These are phyloP conservation scores for Colletotrichum scovillei DNA, from an alignment of 2,329 filamentous ascomycete genomes.

Conservation along the genomic window DNA sequence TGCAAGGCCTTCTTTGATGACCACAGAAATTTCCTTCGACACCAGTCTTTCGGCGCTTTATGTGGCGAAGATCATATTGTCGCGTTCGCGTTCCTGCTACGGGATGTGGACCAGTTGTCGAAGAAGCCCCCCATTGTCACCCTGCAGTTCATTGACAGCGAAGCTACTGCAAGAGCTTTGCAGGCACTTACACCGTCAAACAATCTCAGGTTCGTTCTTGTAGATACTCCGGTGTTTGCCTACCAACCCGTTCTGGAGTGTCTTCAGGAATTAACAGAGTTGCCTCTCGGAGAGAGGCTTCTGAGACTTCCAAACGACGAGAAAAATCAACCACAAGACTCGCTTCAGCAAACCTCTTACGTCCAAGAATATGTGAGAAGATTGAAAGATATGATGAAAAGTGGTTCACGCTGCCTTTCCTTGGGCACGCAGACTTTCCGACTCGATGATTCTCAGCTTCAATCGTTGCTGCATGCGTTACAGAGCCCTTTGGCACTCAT, in stretches of 20 bases:
- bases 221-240: constrained; percentile 75
- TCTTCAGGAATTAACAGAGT: constrained; percentile 64
- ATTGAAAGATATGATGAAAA: background rate
- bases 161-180: constrained; percentile 59
- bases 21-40: constrained; percentile 63
- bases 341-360: background rate
- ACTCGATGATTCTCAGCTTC: constrained; percentile 60
- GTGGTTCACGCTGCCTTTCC: background rate
- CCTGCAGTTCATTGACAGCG: constrained; percentile 61
- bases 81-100: constrained; percentile 69
- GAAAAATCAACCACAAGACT: background rate
- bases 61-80: constrained; percentile 62
- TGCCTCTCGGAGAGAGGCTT: constrained; percentile 67
- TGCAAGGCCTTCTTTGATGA: constrained; percentile 59
- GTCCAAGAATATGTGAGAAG: background rate
- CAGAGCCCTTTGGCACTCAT: constrained; percentile 68
- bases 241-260: constrained; percentile 74
- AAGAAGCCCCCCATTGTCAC: constrained; percentile 57
- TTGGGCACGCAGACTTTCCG: constrained; percentile 27
- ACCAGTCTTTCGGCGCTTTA: constrained; percentile 72
- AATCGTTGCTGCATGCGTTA: constrained; percentile 67
- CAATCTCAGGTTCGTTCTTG: constrained; percentile 61
- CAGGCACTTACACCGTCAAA: constrained; percentile 49
- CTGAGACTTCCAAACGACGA: constrained; percentile 45
- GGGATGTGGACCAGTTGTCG: constrained; percentile 59